Evolutionary conservation across 164 flowering plant species (phyloP).

Genomic region (Akebia trifoliata): DNA sequence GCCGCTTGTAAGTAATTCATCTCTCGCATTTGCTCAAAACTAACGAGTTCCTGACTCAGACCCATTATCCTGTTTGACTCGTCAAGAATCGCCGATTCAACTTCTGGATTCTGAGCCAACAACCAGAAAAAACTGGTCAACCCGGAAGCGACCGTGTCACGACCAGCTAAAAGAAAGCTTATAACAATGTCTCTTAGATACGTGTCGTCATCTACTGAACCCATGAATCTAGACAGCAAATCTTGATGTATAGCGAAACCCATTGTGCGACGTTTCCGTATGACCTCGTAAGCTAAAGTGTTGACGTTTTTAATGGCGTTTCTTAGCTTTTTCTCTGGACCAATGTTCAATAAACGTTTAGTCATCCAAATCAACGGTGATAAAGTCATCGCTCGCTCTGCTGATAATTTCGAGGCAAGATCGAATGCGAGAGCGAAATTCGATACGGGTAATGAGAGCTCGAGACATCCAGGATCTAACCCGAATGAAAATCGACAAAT

Average conservation of each 20-base stretch:
- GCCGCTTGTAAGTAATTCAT: slow-evolving; percentile 73
- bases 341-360: slow-evolving; percentile 43
- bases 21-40: slow-evolving; percentile 35
- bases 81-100: slow-evolving; percentile 29
- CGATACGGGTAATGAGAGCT: slow-evolving; percentile 32
- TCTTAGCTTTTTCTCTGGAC: slow-evolving; percentile 45
- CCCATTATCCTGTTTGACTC: slow-evolving; percentile 41
- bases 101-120: slow-evolving; percentile 33
- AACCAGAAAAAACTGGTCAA: slow-evolving; percentile 56
- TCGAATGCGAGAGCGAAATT: slow-evolving; percentile 52
- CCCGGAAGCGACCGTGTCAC: slow-evolving; percentile 61
- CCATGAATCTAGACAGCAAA: slow-evolving; percentile 55
- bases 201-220: slow-evolving; percentile 26
- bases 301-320: slow-evolving; percentile 36
- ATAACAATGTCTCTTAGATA: slow-evolving; percentile 54
- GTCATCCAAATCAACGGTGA: slow-evolving; percentile 49
- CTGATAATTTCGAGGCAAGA: slow-evolving; percentile 46
- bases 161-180: slow-evolving; percentile 63
- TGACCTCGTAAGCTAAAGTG: slow-evolving; percentile 35
- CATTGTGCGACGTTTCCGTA: slow-evolving; percentile 25
- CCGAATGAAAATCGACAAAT: slow-evolving; percentile 63
- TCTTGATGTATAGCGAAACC: slow-evolving; percentile 29
- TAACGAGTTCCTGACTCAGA: slow-evolving; percentile 13
- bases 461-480: slow-evolving; percentile 51
- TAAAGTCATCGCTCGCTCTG: slow-evolving; percentile 35